phyloP scores from a whole-genome alignment of 352 stramenopile genomes.

The Hyaloperonospora arabidopsidis region DNA sequence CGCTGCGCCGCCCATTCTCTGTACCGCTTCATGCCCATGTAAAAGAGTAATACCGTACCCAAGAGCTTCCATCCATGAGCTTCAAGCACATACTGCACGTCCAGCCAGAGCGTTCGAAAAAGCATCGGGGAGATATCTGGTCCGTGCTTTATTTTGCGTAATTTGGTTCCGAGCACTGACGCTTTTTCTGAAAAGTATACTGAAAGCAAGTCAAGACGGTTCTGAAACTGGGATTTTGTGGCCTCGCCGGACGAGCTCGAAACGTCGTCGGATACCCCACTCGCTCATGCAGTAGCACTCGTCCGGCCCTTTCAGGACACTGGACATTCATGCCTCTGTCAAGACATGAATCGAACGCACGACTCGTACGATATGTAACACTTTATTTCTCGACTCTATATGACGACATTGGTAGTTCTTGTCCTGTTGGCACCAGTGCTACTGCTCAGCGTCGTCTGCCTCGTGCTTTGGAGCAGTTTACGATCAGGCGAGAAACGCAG shows the following conservation, averaged over 20 bases:
- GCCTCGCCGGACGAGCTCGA: slow-evolving; percentile 25
- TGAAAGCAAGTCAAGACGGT: slow-evolving; percentile 4
- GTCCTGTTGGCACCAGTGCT: slow-evolving; percentile 7
- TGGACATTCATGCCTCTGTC: neutral
- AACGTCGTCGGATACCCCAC: slow-evolving; percentile 13
- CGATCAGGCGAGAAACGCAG: slow-evolving; percentile 18
- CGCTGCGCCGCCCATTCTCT: slow-evolving; percentile 21
- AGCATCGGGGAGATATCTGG: no score
- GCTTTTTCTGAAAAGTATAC: slow-evolving; percentile 22
- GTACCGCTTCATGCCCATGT: slow-evolving; percentile 25
- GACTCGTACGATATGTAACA: neutral
- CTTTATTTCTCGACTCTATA: slow-evolving; percentile 8
- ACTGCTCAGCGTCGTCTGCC: slow-evolving; percentile 7
- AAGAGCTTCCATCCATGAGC: slow-evolving; percentile 51
- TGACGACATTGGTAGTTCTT: slow-evolving; percentile 10
- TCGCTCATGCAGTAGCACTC: no score
- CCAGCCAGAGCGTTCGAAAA: slow-evolving; percentile 17
- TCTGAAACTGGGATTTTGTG: neutral
- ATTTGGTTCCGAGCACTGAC: no score
- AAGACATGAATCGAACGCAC: no score
- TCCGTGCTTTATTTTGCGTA: no score
- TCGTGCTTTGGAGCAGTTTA: slow-evolving; percentile 14
- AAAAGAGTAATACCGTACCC: slow-evolving; percentile 19
- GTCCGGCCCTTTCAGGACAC: slow-evolving; percentile 15
- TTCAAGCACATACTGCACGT: slow-evolving; percentile 31